These are phyloP conservation scores for Candida germanica DNA, from an alignment of 805 yeast species.

Conservation along the genomic window DNA sequence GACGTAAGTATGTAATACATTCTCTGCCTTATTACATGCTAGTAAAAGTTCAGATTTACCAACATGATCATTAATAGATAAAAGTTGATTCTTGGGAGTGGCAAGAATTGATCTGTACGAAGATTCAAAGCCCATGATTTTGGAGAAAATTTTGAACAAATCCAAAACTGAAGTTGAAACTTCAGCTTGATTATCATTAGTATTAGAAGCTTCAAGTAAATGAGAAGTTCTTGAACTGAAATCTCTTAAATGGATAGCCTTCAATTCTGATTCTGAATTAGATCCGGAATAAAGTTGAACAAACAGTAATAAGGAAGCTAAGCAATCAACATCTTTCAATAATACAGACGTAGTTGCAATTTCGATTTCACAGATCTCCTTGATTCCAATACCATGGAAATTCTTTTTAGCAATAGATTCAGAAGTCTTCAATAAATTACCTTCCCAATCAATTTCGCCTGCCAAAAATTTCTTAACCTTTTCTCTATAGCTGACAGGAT, in stretches of 20 bases:
- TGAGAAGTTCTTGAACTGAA: constrained; percentile 69
- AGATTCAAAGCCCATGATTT: constrained; percentile 26
- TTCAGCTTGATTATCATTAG: constrained; percentile 21
- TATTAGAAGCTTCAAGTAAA: constrained; percentile 58
- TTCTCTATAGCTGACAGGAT: constrained; percentile 61
- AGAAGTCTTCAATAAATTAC: constrained; percentile 9
- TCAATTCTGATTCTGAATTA: constrained; percentile 27
- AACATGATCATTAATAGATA: constrained; percentile 31
- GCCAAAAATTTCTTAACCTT: constrained; percentile 35
- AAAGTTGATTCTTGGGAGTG: constrained; percentile 27
- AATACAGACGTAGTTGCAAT: constrained; percentile 25
- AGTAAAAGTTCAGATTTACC: constrained; percentile 25
- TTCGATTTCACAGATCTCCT: constrained; percentile 8
- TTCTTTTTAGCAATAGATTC: constrained; percentile 6
- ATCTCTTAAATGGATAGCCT: constrained; percentile 55
- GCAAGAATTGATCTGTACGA: constrained; percentile 30
- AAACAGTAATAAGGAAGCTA: constrained; percentile 33
- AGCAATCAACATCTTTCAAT: constrained; percentile 29
- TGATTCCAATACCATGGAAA: constrained; percentile 4
- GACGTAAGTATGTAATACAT: constrained; percentile 11
- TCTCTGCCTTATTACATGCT: constrained; percentile 18
- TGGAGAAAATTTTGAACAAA: constrained; percentile 32
- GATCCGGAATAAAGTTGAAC: constrained; percentile 17
- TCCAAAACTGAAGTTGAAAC: constrained; percentile 33
- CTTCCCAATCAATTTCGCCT: constrained; percentile 27